A percentile compares a stretch with the other conserved stretches of the same genome.
Evolutionary conservation across 768 basidiomycete species (phyloP).

Genomic region (Coprinopsis sp.): DNA sequence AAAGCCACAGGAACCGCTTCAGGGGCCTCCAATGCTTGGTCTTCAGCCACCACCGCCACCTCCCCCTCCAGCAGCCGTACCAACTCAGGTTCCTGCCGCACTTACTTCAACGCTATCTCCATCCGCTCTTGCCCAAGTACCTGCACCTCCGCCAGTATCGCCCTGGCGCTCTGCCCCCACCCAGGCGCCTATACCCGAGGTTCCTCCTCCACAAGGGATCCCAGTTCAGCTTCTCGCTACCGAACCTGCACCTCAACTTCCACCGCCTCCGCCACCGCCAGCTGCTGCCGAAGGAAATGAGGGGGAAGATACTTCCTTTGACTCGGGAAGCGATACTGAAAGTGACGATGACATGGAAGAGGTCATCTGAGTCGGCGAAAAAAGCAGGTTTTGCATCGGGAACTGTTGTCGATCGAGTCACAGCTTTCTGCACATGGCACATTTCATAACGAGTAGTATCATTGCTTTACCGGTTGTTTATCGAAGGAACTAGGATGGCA

Average conservation of each 20-base stretch:
- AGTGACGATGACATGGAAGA: conserved; percentile 43
- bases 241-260: background rate
- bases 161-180: no score
- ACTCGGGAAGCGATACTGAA: conserved; percentile 24
- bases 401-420: no score
- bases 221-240: background rate
- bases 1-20: background rate
- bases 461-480: no score
- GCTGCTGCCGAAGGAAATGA: conserved; percentile 5
- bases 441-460: no score
- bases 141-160: background rate
- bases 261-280: conserved; percentile 1
- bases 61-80: background rate
- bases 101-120: background rate
- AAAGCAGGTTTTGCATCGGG: no score
- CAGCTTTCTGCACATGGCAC: no score
- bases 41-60: background rate
- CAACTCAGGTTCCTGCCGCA: background rate
- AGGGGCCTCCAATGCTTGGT: background rate
- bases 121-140: no score
- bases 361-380: conserved; percentile 27
- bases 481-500: no score
- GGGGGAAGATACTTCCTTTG: conserved; percentile 11
- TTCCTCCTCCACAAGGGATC: background rate
- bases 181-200: no score